Evolutionary conservation across 2,329 filamentous ascomycete species (phyloP).

Genomic region (Ampelomyces quisqualis): DNA sequence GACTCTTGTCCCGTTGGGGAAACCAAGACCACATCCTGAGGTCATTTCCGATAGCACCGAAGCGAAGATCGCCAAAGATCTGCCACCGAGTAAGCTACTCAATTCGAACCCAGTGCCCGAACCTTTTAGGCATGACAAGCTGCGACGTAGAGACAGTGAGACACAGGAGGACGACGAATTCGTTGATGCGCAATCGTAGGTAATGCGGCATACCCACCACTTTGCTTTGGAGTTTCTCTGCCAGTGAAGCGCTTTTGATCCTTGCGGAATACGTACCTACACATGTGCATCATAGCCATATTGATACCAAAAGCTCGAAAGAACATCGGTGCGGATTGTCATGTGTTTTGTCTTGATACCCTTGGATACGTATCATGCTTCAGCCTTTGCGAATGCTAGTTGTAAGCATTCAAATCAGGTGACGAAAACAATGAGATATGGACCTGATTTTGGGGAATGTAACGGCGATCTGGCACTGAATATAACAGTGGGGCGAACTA

Average conservation of each 20-base stretch:
- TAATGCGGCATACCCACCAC: not conserved
- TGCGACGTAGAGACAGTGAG: constrained; percentile 46
- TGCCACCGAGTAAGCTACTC: constrained; percentile 32
- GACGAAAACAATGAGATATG: too few species aligned
- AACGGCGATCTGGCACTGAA: too few species aligned
- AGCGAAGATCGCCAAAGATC: constrained; percentile 16
- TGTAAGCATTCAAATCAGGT: too few species aligned
- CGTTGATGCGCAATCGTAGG: constrained; percentile 44
- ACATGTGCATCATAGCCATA: too few species aligned
- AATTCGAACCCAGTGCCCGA: constrained; percentile 26
- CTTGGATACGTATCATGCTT: not conserved
- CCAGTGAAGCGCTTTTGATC: too few species aligned
- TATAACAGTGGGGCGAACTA: too few species aligned
- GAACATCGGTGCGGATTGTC: not conserved
- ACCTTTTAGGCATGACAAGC: constrained; percentile 13
- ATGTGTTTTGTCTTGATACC: not conserved
- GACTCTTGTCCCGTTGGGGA: constrained; percentile 9
- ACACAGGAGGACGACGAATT: constrained; percentile 50
- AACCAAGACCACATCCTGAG: constrained; percentile 7
- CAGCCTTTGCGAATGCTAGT: not conserved
- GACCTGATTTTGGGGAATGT: too few species aligned
- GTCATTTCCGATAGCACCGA: constrained; percentile 8
- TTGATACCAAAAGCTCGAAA: not conserved
- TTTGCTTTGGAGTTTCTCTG: not conserved
- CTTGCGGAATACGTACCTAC: not conserved